These are phyloP conservation scores for Boletus insuetus DNA, from an alignment of 768 basidiomycete genomes.

Conservation along the genomic window DNA sequence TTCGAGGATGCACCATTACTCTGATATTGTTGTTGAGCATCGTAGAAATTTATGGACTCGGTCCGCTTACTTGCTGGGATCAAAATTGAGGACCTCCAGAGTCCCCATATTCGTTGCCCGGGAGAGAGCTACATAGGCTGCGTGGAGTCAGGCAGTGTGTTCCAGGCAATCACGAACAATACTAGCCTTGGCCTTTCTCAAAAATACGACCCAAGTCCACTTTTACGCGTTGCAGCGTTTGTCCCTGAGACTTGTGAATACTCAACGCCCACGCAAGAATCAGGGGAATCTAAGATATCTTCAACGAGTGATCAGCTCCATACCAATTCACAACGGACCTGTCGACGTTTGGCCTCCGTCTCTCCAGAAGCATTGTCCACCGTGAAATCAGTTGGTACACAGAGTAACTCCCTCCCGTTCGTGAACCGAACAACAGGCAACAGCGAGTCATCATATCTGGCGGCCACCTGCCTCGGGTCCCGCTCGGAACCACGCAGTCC, in stretches of 20 bases:
- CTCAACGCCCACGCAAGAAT: slow-evolving; percentile 86
- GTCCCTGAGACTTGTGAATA: slow-evolving; percentile 89
- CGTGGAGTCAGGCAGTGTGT: not conserved
- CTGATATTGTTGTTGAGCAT: slow-evolving; percentile 32
- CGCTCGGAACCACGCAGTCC: slow-evolving; percentile 31
- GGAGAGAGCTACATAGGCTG: slow-evolving; percentile 72
- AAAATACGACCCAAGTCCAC: slow-evolving; percentile 76
- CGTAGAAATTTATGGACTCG: not conserved
- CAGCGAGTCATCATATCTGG: slow-evolving; percentile 24
- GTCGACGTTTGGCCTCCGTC: slow-evolving; percentile 57
- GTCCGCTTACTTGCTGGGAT: slow-evolving; percentile 49
- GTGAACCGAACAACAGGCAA: slow-evolving; percentile 68
- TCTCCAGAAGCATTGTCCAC: slow-evolving; percentile 57
- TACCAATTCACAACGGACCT: slow-evolving; percentile 37
- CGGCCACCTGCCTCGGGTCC: slow-evolving; percentile 11
- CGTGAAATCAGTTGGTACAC: slow-evolving; percentile 59
- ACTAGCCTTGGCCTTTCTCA: slow-evolving; percentile 73
- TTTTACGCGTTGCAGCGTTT: slow-evolving; percentile 81
- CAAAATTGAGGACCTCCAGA: slow-evolving; percentile 64
- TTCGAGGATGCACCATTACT: slow-evolving; percentile 62
- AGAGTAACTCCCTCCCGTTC: slow-evolving; percentile 44
- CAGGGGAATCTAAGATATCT: slow-evolving; percentile 46
- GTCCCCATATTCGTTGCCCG: slow-evolving; percentile 66
- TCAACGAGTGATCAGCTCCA: not conserved
- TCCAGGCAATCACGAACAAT: not conserved